Evolutionary conservation across 1,139 yeast species (phyloP).

Genomic region (Candida sp.): DNA sequence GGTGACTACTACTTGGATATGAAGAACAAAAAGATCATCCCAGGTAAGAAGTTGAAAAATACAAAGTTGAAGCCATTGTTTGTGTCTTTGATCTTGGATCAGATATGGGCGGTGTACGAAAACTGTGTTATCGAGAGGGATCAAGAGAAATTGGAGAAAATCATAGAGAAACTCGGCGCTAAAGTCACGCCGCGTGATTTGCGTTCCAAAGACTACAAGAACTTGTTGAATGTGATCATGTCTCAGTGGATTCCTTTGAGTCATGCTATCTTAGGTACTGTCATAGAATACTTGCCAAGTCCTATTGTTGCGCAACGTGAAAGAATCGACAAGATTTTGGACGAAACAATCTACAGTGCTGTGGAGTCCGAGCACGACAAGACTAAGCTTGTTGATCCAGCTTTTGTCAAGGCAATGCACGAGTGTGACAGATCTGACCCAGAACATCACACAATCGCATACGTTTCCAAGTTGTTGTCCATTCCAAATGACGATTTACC

Average conservation of each 20-base stretch:
- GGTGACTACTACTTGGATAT: conserved; percentile 93
- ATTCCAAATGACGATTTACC: conserved; percentile 86
- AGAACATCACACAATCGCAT: conserved; percentile 72
- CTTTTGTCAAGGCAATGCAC: conserved; percentile 59
- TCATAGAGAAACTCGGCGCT: conserved; percentile 70
- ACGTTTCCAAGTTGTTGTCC: conserved; percentile 88
- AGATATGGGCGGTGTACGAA: conserved; percentile 91
- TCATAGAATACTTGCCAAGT: conserved; percentile 84
- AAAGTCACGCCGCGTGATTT: conserved; percentile 78
- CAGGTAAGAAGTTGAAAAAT: conserved; percentile 56
- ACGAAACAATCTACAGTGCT: conserved; percentile 50
- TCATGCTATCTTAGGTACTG: conserved; percentile 81
- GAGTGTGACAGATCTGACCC: conserved; percentile 58
- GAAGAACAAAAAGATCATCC: conserved; percentile 82
- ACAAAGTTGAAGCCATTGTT: conserved; percentile 75
- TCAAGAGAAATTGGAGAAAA: conserved; percentile 73
- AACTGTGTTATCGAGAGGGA: conserved; percentile 69
- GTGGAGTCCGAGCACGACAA: conserved; percentile 32
- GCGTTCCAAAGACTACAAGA: conserved; percentile 76
- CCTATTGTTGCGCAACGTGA: conserved; percentile 77
- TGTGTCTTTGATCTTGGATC: conserved; percentile 86
- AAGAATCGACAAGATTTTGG: conserved; percentile 71
- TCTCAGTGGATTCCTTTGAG: conserved; percentile 97
- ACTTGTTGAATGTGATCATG: conserved; percentile 69
- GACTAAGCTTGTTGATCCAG: conserved; percentile 44